These are phyloP conservation scores for Cymodocea nodosa DNA, from an alignment of 116 monocot species.

Conservation along the genomic window DNA sequence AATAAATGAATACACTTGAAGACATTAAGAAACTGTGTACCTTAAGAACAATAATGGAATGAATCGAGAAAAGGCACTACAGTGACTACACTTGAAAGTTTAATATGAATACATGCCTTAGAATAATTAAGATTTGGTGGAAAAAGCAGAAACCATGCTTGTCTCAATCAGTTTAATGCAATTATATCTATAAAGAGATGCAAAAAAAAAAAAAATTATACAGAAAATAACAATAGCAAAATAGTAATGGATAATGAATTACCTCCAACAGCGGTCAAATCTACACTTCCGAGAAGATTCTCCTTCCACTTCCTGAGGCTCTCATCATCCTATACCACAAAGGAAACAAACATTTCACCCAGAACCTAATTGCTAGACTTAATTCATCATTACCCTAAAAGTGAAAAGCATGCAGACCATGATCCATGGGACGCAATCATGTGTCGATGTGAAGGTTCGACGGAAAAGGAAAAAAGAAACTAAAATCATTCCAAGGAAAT, in stretches of 20 bases:
- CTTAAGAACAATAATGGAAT: too few relatives aligned
- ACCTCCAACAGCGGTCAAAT: constrained; percentile 73
- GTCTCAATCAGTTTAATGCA: too few relatives aligned
- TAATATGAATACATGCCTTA: too few relatives aligned
- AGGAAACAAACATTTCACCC: neutral
- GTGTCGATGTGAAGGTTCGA: neutral
- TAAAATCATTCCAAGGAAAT: too few relatives aligned
- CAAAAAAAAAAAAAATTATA: too few relatives aligned
- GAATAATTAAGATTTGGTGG: neutral
- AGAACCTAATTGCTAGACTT: neutral
- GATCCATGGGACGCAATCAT: neutral
- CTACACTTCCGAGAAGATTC: constrained; percentile 65
- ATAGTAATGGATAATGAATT: constrained; percentile 8
- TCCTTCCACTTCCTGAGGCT: constrained; percentile 93
- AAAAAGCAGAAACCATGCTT: neutral
- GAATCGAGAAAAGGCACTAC: too few relatives aligned
- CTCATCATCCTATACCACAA: constrained; percentile 64
- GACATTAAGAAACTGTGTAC: too few relatives aligned
- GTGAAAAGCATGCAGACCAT: neutral
- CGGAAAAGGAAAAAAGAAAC: neutral
- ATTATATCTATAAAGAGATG: too few relatives aligned
- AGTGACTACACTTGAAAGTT: too few relatives aligned
- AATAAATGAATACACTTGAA: too few relatives aligned
- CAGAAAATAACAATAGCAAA: neutral
- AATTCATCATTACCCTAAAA: neutral